A percentile compares a stretch with the other conserved stretches of the same genome.
phyloP scores from a whole-genome alignment of 305 asterid genomes.

The Nicotiana rustica region DNA sequence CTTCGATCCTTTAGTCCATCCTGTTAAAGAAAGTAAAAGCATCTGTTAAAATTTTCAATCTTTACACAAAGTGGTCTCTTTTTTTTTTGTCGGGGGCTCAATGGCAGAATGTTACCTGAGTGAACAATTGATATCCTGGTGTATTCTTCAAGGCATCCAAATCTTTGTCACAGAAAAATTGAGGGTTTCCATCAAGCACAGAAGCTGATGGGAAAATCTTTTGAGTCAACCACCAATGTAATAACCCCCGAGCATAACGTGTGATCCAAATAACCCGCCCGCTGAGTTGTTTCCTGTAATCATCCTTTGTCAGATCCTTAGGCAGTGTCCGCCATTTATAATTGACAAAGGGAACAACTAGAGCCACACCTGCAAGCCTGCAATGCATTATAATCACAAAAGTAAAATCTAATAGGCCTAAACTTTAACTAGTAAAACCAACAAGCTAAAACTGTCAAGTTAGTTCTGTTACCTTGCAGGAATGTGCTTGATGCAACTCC shows the following conservation, averaged over 20 bases:
- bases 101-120: conserved; percentile 54
- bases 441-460: background rate
- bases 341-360: conserved; percentile 83
- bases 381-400: conserved; percentile 28
- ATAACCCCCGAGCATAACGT: conserved; percentile 61
- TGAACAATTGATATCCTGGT: conserved; percentile 79
- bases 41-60: background rate
- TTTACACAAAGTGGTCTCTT: background rate
- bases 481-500: conserved; percentile 81
- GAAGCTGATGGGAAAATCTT: conserved; percentile 83
- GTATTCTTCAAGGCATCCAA: conserved; percentile 82
- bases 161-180: conserved; percentile 75
- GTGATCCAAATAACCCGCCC: conserved; percentile 62
- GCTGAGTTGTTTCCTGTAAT: conserved; percentile 74
- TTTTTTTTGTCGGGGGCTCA: background rate
- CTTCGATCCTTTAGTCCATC: conserved; percentile 51
- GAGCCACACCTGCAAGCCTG: conserved; percentile 89
- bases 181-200: conserved; percentile 74
- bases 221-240: conserved; percentile 92
- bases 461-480: conserved; percentile 63
- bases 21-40: conserved; percentile 33
- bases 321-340: conserved; percentile 92
- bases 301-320: conserved; percentile 63
- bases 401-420: background rate
- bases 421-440: background rate